phyloP scores from a whole-genome alignment of 805 yeast species.

The Starmerella bombi region DNA sequence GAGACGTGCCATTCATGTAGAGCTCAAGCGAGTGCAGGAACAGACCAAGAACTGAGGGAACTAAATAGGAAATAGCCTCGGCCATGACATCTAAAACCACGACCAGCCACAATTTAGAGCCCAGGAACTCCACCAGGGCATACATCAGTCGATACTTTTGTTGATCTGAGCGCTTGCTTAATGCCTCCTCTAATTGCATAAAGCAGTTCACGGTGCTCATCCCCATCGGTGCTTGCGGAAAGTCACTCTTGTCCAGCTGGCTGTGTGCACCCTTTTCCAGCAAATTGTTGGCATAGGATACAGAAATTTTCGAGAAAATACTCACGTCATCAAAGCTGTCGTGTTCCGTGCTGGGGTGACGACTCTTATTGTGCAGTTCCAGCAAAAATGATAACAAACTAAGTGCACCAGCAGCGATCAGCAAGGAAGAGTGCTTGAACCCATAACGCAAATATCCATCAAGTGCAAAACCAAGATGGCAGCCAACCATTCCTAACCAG shows the following conservation, averaged over 20 bases:
- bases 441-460: slow-evolving; percentile 11
- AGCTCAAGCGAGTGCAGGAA: slow-evolving; percentile 17
- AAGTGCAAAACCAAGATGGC: slow-evolving; percentile 12
- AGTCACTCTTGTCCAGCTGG: slow-evolving; percentile 14
- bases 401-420: slow-evolving; percentile 1
- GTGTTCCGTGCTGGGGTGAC: neutral
- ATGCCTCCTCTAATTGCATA: slow-evolving; percentile 6
- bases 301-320: slow-evolving; percentile 18
- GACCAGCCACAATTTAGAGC: slow-evolving; percentile 5
- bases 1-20: slow-evolving; percentile 9
- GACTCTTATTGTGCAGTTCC: slow-evolving; percentile 9
- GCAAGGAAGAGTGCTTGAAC: neutral
- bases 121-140: slow-evolving; percentile 6
- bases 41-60: slow-evolving; percentile 17
- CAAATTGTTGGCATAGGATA: slow-evolving; percentile 14
- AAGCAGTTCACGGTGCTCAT: slow-evolving; percentile 14
- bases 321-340: slow-evolving; percentile 14
- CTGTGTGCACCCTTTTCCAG: slow-evolving; percentile 10
- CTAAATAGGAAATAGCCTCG: slow-evolving; percentile 11
- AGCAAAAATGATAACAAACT: slow-evolving; percentile 5
- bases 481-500: slow-evolving; percentile 16
- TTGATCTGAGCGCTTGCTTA: slow-evolving; percentile 2
- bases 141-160: slow-evolving; percentile 15
- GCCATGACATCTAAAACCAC: slow-evolving; percentile 7
- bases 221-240: slow-evolving; percentile 20